phyloP scores from a whole-genome alignment of 1,284 basidiomycete species.

The Rugosomyces carneus region DNA sequence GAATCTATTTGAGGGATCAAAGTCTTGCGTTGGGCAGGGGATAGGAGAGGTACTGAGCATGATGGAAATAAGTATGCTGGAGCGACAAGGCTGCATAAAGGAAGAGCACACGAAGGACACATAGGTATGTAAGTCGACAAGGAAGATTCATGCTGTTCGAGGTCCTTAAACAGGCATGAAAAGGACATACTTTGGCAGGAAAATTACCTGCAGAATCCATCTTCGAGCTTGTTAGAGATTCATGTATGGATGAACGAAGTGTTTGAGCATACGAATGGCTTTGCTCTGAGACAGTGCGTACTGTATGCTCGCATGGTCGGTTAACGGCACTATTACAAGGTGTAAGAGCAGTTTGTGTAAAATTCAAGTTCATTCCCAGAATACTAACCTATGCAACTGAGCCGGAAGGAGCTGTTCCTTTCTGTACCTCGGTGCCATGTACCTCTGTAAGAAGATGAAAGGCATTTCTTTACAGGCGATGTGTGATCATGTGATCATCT shows the following conservation, averaged over 20 bases:
- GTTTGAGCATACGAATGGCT: slow-evolving; percentile 37
- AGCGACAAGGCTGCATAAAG: slow-evolving; percentile 53
- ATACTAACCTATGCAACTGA: too few species aligned
- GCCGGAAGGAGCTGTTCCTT: too few species aligned
- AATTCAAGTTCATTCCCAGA: too few species aligned
- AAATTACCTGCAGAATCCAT: slow-evolving; percentile 54
- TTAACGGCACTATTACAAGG: too few species aligned
- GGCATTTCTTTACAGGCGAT: too few species aligned
- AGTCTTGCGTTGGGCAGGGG: slow-evolving; percentile 18
- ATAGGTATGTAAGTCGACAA: slow-evolving; percentile 52
- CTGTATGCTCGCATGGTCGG: too few species aligned
- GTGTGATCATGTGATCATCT: too few species aligned
- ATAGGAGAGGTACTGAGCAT: slow-evolving; percentile 36
- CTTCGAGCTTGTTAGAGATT: slow-evolving; percentile 22
- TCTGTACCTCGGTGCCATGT: too few species aligned
- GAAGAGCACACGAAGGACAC: slow-evolving; percentile 54
- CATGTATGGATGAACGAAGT: slow-evolving; percentile 30
- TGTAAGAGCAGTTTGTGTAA: too few species aligned
- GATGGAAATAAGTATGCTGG: slow-evolving; percentile 54
- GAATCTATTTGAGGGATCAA: slow-evolving; percentile 39
- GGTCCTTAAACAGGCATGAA: background rate
- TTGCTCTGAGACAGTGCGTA: slow-evolving; percentile 36
- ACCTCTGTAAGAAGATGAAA: too few species aligned
- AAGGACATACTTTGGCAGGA: slow-evolving; percentile 65
- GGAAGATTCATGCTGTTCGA: slow-evolving; percentile 35